A percentile compares a stretch with the other conserved stretches of the same genome.
phyloP scores from a whole-genome alignment of 2,329 filamentous ascomycete genomes.

The Pseudogymnoascus sp. region DNA sequence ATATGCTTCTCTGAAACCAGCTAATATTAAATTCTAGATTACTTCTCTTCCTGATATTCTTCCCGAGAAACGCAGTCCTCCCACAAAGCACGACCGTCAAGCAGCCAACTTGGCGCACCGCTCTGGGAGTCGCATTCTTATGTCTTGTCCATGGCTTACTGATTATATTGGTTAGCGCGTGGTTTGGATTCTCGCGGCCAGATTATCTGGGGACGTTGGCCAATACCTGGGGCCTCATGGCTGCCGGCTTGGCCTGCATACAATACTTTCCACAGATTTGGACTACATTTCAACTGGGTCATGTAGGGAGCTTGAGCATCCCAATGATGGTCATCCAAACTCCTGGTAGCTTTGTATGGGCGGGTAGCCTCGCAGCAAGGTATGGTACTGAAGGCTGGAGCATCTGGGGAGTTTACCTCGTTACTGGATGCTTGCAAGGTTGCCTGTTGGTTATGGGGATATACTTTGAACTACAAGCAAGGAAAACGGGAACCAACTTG shows the following conservation, averaged over 20 bases:
- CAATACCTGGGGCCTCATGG: conserved; percentile 71
- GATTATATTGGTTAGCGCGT: conserved; percentile 57
- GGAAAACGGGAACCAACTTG: not conserved
- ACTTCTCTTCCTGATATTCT: conserved; percentile 89
- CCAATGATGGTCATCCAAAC: conserved; percentile 99
- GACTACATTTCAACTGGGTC: conserved; percentile 77
- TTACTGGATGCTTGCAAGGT: conserved; percentile 81
- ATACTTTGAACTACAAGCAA: conserved; percentile 52
- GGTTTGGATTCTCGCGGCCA: conserved; percentile 57
- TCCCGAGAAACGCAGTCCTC: conserved; percentile 53
- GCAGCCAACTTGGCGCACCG: conserved; percentile 65
- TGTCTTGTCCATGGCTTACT: conserved; percentile 71
- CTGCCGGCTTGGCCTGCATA: conserved; percentile 68
- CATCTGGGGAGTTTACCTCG: conserved; percentile 83
- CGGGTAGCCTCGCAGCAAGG: conserved; percentile 69
- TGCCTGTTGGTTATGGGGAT: conserved; percentile 71
- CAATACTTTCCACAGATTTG: conserved; percentile 95
- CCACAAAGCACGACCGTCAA: conserved; percentile 31
- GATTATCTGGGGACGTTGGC: conserved; percentile 67
- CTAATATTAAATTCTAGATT: conserved; percentile 46
- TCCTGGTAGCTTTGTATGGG: conserved; percentile 84
- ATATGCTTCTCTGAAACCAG: not conserved
- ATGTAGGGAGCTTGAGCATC: conserved; percentile 85
- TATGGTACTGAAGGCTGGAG: conserved; percentile 84
- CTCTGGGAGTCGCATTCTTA: conserved; percentile 61